Conservation (phyloP, 2,329 filamentous ascomycete species). For the Aureobasidium sp. region DNA sequence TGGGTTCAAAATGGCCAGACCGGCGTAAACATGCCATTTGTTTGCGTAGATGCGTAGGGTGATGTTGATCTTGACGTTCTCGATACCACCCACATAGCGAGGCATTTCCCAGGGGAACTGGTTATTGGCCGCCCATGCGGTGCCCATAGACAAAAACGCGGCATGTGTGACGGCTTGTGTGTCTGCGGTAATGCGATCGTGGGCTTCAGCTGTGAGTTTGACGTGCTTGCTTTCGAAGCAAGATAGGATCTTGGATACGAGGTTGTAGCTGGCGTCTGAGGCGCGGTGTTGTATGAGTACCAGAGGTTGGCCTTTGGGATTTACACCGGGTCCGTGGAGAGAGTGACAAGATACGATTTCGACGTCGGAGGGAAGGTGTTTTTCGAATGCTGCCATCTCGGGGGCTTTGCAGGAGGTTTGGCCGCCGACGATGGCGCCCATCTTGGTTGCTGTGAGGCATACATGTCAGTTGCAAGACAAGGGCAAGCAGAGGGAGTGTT, state of each 20-base stretch:
- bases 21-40: conserved; percentile 99
- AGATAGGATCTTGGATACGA: conserved; percentile 72
- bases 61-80: conserved; percentile 99
- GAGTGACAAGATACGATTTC: conserved; percentile 95
- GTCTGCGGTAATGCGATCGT: conserved; percentile 96
- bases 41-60: conserved; percentile 95
- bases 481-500: not conserved
- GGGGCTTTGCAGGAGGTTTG: conserved; percentile 98
- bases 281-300: conserved; percentile 92
- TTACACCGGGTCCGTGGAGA: conserved; percentile 87
- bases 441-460: conserved; percentile 68
- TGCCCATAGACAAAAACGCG: conserved; percentile 92
- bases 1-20: conserved; percentile 92
- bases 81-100: conserved; percentile 94
- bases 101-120: conserved; percentile 96
- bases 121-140: conserved; percentile 88
- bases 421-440: conserved; percentile 89
- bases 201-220: conserved; percentile 74
- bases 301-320: conserved; percentile 80
- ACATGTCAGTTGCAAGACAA: not conserved
- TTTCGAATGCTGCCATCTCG: conserved; percentile 88
- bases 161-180: conserved; percentile 97
- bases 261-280: conserved; percentile 62
- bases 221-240: conserved; percentile 83
- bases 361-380: conserved; percentile 77